phyloP scores from a whole-genome alignment of 169 alveolate species.

The Plasmodium billcollinsi region DNA sequence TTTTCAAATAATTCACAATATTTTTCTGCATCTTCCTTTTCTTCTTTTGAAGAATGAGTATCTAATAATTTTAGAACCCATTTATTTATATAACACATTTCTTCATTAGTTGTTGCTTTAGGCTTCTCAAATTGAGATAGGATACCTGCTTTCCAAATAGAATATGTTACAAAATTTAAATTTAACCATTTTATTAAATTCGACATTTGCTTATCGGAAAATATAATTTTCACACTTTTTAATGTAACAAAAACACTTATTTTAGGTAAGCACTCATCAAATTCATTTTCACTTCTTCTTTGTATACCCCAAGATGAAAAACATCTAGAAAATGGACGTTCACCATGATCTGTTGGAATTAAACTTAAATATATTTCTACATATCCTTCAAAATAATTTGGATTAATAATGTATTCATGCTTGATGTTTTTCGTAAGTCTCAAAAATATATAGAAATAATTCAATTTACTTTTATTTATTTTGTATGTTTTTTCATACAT shows the following conservation, averaged over 20 bases:
- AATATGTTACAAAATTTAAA: conserved; percentile 32
- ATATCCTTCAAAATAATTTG: conserved; percentile 67
- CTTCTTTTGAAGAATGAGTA: conserved; percentile 64
- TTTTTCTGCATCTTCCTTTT: conserved; percentile 56
- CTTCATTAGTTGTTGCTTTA: conserved; percentile 62
- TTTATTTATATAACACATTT: conserved; percentile 63
- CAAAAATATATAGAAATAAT: conserved; percentile 50
- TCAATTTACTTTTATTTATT: conserved; percentile 52
- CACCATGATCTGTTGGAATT: conserved; percentile 77
- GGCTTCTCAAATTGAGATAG: conserved; percentile 71
- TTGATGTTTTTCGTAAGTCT: conserved; percentile 69
- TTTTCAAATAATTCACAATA: conserved; percentile 71
- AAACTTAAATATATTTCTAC: conserved; percentile 75
- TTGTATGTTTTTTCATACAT: conserved; percentile 74
- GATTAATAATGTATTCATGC: conserved; percentile 72
- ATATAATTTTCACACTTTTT: conserved; percentile 67
- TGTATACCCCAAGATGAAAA: conserved; percentile 76
- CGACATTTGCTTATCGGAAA: conserved; percentile 68
- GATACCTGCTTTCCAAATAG: conserved; percentile 66
- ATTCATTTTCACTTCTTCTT: conserved; percentile 70
- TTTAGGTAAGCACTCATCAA: conserved; percentile 74
- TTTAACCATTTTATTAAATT: conserved; percentile 72
- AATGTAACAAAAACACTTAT: conserved; percentile 66
- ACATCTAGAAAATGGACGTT: conserved; percentile 74
- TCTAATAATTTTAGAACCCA: conserved; percentile 70